Percentiles rank a stretch among this genome's conserved stretches.
phyloP scores from a whole-genome alignment of 2,329 filamentous ascomycete species.

The Botrytis aclada region DNA sequence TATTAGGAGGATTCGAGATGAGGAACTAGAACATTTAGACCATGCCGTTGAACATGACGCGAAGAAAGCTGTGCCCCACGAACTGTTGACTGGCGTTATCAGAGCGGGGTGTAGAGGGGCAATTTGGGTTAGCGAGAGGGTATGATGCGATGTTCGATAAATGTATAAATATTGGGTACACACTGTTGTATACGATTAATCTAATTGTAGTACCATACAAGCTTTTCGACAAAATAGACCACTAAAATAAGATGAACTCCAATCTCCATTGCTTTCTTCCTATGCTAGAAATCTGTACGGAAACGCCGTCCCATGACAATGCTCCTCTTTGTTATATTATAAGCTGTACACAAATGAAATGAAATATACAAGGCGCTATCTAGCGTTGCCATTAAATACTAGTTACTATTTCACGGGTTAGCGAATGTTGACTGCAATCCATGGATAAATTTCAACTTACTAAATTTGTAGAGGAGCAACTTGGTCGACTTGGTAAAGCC shows the following conservation, averaged over 20 bases:
- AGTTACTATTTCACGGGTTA: conserved; percentile 59
- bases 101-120: conserved; percentile 86
- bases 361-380: conserved; percentile 14
- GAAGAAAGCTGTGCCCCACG: conserved; percentile 84
- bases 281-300: conserved; percentile 16
- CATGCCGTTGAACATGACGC: conserved; percentile 92
- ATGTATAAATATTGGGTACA: conserved; percentile 10
- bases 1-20: conserved; percentile 81
- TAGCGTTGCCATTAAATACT: conserved; percentile 16
- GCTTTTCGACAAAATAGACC: conserved; percentile 8
- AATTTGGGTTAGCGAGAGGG: conserved; percentile 83
- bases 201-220: conserved; percentile 7
- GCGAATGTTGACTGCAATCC: conserved; percentile 91
- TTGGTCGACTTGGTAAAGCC: conserved; percentile 95
- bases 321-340: conserved; percentile 12
- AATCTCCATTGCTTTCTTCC: conserved; percentile 11
- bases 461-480: conserved; percentile 97
- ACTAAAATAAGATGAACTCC: conserved; percentile 12
- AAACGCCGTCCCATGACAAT: conserved; percentile 10
- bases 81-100: conserved; percentile 82
- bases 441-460: conserved; percentile 65
- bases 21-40: conserved; percentile 95
- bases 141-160: conserved; percentile 43
- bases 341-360: conserved; percentile 14
- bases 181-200: conserved; percentile 8